phyloP scores from a whole-genome alignment of 108 stramenopile genomes.

The Fragilariopsis cylindrus region DNA sequence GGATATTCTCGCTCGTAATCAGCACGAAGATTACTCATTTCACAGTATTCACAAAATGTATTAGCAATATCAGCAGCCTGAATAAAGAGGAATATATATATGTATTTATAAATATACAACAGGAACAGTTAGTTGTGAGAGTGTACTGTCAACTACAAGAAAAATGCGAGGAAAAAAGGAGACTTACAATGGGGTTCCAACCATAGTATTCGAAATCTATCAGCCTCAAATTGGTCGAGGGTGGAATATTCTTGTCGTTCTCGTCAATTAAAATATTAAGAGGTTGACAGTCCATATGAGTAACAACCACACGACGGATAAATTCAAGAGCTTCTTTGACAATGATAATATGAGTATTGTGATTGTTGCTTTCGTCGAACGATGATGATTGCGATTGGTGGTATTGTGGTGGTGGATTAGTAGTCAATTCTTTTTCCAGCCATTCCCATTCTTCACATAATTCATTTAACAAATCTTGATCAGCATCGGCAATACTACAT shows the following conservation, averaged over 20 bases:
- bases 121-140: no score
- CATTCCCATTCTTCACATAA: slow-evolving; percentile 42
- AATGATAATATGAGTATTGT: background rate
- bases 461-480: slow-evolving; percentile 7
- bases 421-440: slow-evolving; percentile 26
- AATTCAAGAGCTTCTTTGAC: slow-evolving; percentile 29
- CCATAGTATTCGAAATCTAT: slow-evolving; percentile 88
- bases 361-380: background rate
- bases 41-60: slow-evolving; percentile 77
- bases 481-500: background rate
- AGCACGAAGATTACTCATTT: slow-evolving; percentile 65
- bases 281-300: slow-evolving; percentile 64
- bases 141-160: no score
- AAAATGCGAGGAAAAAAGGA: background rate
- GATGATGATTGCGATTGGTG: background rate
- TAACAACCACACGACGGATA: slow-evolving; percentile 45
- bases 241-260: slow-evolving; percentile 21
- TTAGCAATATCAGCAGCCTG: slow-evolving; percentile 82
- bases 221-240: slow-evolving; percentile 25
- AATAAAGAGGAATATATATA: background rate
- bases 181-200: slow-evolving; percentile 45
- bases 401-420: background rate
- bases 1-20: slow-evolving; percentile 65
- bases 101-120: no score
- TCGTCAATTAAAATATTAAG: slow-evolving; percentile 43